Evolutionary conservation across 345 rosid species (phyloP), one percentile per base, ranked within the genome.

Genomic region (Euphorbia lathyris): DNA sequence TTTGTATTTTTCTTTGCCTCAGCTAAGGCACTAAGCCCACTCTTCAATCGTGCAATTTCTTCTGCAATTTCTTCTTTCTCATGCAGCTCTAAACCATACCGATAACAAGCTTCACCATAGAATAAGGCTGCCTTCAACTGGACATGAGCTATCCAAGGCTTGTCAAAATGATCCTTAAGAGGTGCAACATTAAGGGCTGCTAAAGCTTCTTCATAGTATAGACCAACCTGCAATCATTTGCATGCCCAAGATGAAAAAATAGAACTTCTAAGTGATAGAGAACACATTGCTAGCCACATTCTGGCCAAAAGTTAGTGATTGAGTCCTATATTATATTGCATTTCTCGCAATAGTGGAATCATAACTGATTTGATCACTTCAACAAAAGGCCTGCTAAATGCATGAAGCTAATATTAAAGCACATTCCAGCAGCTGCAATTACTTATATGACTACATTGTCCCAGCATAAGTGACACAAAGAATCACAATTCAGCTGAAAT

Each of bases 51-150:
- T 20, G 97, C 96, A 67, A 95, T 95, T 78, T 95, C 99, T 77
- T 95, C 99, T 0, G 97, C 92, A 68, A 95, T 79, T 73, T 92
- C 99, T 76, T 95, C 99, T 81, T 92, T 92, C 81, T 92, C 98
- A 61, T 95, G 99, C 78, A 95, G 80, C 82, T 95, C 99, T 48
- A 90, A 71, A 65, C 92, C 77, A 71, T 76, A 95, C 65, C 99
- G 77, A 76, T 85, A 95, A 76, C 98, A 88, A 75, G 99, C 99
- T 81, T 92, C 99, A 13, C 84, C 84, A 67, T 83, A 90, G 74
- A 90, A 95, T 19, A 95, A 75, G 51, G 89, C 85, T 27, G 97
- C 96, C 87, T 95, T 95, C 45, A 92, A 79, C 76, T 90, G 99
- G 78, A 95, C 96, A 68, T 95, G 99, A 27, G 86, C 80, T 76